Evolutionary conservation across 2,329 filamentous ascomycete genomes (phyloP), one percentile per base, ranked within the genome.

Genomic region (Aspergillus uvarum): DNA sequence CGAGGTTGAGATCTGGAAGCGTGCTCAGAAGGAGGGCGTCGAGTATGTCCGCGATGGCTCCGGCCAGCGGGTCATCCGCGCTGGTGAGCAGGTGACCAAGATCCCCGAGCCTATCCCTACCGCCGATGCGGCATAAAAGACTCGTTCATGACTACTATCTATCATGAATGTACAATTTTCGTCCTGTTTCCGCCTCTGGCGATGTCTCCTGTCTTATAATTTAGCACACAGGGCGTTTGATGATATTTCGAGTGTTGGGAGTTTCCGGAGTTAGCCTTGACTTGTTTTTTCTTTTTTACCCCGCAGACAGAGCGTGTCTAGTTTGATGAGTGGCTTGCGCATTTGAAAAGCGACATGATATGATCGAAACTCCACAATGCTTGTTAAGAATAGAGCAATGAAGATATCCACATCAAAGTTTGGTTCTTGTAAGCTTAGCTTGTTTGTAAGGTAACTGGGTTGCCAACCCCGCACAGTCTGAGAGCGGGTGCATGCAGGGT

Each of bases 1-100:
- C 74, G 91, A 95, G 76, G 91, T 96, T 29, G 91, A 96, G 83
- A 92, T 95, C 78, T 96, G 91, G 91, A 95, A 95, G 85, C 88
- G 90, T 47, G 87, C 89, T 59, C 89, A 93, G 76, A 85, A 87
- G 69, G 90, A 93, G 79, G 91, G 90, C 69, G 84, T 90, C 59
- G 86, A 88, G 60, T 88, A 89, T 67, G 85, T 91, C 75, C 92
- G 91, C 75, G 93, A 96, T 74, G 89, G 87, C 16, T 82, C 86
- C 56, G 93, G 92, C 54, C 85, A 91, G 76, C 88, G 90, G 65
- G 92, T 97, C 68, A 86, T 96, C 71, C 89, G 93, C 65, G 92
- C 93, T 66, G 92, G 92, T 56, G 83, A 87, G 70, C 93, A 97
- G 80, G 85, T 91, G 61, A 97, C 93, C 68, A 92, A 91, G 79